These are phyloP conservation scores for Nitzschia inconspicua DNA, from an alignment of 108 stramenopile genomes.

Conservation along the genomic window DNA sequence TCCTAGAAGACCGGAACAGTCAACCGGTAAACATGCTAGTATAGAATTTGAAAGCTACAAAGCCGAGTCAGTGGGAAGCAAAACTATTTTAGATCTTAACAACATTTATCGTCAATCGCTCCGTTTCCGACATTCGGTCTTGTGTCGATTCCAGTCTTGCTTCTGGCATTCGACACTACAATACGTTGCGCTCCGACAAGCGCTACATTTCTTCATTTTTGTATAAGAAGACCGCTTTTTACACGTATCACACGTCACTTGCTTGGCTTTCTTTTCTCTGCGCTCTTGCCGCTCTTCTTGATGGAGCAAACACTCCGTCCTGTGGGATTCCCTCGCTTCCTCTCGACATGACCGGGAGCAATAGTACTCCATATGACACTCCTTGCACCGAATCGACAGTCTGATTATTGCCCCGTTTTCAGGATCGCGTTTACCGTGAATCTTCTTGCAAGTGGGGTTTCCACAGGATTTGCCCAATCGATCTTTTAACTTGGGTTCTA, in stretches of 20 bases:
- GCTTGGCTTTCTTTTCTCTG: conserved; percentile 24
- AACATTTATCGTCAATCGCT: conserved; percentile 1
- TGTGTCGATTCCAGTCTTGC: conserved; percentile 36
- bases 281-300: conserved; percentile 37
- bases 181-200: conserved; percentile 44
- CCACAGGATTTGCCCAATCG: conserved; percentile 34
- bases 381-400: conserved; percentile 32
- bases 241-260: conserved; percentile 44
- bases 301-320: conserved; percentile 8
- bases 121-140: conserved; percentile 21
- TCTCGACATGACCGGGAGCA: conserved; percentile 35
- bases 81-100: conserved; percentile 7
- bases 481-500: conserved; percentile 18
- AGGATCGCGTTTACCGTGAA: conserved; percentile 32
- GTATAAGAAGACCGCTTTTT: conserved; percentile 27
- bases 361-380: conserved; percentile 37
- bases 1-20: conserved; percentile 65
- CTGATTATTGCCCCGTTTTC: conserved; percentile 32
- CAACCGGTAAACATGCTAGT: conserved; percentile 22
- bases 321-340: conserved; percentile 15
- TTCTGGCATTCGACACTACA: conserved; percentile 50
- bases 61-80: background rate
- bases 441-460: conserved; percentile 26
- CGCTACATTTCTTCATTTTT: conserved; percentile 50
- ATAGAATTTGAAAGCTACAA: background rate